Base-by-base conservation (phyloP, 1,284 basidiomycete genomes). In the Ceratobasidium sp. region DNA sequence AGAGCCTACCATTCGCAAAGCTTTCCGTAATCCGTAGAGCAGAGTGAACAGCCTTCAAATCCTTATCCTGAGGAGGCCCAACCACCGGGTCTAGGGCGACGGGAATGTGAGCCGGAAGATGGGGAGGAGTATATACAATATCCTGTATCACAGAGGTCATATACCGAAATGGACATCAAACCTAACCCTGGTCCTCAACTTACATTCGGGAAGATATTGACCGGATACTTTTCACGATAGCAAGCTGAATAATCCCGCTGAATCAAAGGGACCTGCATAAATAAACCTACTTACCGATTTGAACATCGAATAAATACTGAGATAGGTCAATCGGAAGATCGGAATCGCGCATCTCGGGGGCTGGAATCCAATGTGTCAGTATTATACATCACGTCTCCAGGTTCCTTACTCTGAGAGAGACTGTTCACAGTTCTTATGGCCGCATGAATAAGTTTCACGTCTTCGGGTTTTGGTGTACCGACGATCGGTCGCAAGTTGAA, bases 201-300 rank as follows among this genome's bases (percentile, higher is more conserved):
- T 40, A 55, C 53, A 1, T 32, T n/a, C 13, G 29, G 53, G 27
- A 55, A 55, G 2, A 55, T 40, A 20, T 15, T 25, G 5, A 22
- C 1, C 2, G 53, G 32, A 38, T 35, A 38, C n/a, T n/a, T n/a
- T n/a, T n/a, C n/a, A n/a, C n/a, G 27, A 29, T 60, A 60, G 3
- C 57, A 45, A 10, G 38, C 57, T 58, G 47, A 49, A 25, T 12
- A 25, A 25, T 22, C 22, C 1, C 12, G 32, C n/a, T n/a, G 29
- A 27, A 53, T 20, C 27, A n/a, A n/a, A n/a, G n/a, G 8, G 8
- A 40, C 5, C 10, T 42, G 25, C 31, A 31, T n/a, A n/a, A n/a
- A n/a, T n/a, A n/a, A n/a, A n/a, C n/a, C n/a, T 27, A 8, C 43
- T 5, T 20, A 60, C 57, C 45, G 43, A 60, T 60, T 34, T 60